Evolutionary conservation across 768 basidiomycete species (phyloP).

Genomic region (Rhizopogon salebrosus): DNA sequence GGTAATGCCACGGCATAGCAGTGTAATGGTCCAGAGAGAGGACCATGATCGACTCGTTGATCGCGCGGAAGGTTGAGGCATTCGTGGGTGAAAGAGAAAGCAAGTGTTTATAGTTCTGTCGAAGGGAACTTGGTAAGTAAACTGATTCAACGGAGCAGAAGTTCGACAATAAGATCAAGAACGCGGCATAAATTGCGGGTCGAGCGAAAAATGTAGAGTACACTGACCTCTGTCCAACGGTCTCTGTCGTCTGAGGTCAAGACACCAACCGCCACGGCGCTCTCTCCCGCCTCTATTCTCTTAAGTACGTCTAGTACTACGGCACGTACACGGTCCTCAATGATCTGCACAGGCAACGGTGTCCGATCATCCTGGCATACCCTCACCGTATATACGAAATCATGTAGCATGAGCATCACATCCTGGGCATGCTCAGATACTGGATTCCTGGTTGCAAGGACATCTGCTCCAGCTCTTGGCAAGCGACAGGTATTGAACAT

Average conservation of each 20-base stretch:
- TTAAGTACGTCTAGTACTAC: conserved; percentile 53
- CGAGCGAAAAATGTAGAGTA: not conserved
- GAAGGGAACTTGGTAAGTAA: conserved; percentile 1
- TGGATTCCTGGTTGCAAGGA: conserved; percentile 45
- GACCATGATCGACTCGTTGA: conserved; percentile 73
- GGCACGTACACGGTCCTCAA: conserved; percentile 42
- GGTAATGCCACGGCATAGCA: conserved; percentile 9
- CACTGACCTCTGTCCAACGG: conserved; percentile 68
- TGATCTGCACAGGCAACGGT: conserved; percentile 30
- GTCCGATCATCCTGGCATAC: conserved; percentile 44
- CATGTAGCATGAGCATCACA: conserved; percentile 65
- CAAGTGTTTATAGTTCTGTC: conserved; percentile 68
- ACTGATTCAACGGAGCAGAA: not conserved
- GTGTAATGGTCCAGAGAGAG: conserved; percentile 80
- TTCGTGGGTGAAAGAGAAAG: conserved; percentile 66
- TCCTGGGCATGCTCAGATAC: conserved; percentile 28
- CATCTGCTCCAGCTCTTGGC: conserved; percentile 64
- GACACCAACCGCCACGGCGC: conserved; percentile 56
- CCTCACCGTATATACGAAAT: conserved; percentile 76
- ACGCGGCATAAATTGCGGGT: not conserved
- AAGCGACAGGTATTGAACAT: conserved; percentile 79
- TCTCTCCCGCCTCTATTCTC: conserved; percentile 48
- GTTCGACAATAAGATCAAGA: not conserved
- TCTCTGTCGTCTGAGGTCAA: conserved; percentile 81
- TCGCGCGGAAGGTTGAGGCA: conserved; percentile 47